A percentile compares a stretch with the other conserved stretches of the same genome.
phyloP scores from a whole-genome alignment of 768 basidiomycete species.

The Auricularia heimuer region DNA sequence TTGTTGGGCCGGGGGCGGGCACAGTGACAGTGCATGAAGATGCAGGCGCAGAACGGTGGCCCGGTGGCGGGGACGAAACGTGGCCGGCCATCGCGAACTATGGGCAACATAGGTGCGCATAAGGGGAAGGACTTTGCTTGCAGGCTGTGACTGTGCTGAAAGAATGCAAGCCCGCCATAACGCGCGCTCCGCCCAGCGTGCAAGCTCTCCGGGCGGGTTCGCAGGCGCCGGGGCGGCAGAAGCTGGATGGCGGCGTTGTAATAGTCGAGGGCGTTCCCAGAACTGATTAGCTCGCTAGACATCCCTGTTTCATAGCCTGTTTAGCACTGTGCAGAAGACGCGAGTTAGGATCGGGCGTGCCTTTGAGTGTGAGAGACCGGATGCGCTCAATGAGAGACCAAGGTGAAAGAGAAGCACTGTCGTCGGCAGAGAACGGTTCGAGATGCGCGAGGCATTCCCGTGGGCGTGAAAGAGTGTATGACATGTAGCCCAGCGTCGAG shows the following conservation, averaged over 20 bases:
- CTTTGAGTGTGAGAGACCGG: neutral
- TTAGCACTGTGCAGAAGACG: neutral
- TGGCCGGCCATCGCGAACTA: constrained; percentile 64
- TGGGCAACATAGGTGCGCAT: constrained; percentile 41
- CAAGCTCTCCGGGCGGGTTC: constrained; percentile 50
- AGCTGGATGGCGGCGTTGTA: constrained; percentile 50
- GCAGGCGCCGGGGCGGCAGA: constrained; percentile 38
- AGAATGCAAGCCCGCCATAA: constrained; percentile 73
- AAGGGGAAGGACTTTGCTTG: constrained; percentile 16
- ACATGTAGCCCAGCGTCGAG: neutral
- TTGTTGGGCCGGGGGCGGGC: constrained; percentile 12
- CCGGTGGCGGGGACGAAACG: constrained; percentile 69
- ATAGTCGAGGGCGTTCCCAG: constrained; percentile 40
- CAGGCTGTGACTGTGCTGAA: constrained; percentile 37
- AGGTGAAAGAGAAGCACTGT: neutral
- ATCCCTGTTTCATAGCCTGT: constrained; percentile 6
- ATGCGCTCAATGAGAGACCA: neutral
- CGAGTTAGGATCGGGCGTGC: neutral
- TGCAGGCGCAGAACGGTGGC: constrained; percentile 61
- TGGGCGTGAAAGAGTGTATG: neutral
- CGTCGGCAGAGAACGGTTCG: neutral
- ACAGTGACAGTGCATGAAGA: constrained; percentile 57
- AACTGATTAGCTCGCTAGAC: constrained; percentile 13
- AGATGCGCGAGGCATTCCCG: neutral
- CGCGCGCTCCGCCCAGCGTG: constrained; percentile 75